These are phyloP conservation scores for Spongospora subterranea DNA, from an alignment of 208 protist genomes.

Conservation along the genomic window DNA sequence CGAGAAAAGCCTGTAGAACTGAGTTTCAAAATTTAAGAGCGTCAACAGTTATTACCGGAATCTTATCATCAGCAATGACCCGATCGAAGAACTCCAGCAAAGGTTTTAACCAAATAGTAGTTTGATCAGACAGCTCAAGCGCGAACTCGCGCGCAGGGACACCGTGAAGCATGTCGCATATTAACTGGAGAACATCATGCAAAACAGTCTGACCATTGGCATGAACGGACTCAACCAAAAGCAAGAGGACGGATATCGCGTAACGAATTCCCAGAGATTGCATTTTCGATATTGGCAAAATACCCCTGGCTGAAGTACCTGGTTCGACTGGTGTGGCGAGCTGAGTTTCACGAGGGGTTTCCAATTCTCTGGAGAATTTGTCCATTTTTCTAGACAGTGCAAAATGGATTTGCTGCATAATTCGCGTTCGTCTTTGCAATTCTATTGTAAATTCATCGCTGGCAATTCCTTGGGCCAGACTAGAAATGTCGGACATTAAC, in stretches of 20 bases:
- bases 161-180: background rate
- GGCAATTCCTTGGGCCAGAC: background rate
- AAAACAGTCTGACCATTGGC: background rate
- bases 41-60: too few species aligned
- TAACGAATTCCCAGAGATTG: constrained; percentile 13
- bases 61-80: background rate
- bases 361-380: background rate
- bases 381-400: background rate
- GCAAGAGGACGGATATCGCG: constrained; percentile 1
- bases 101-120: background rate
- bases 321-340: too few species aligned
- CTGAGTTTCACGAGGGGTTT: background rate
- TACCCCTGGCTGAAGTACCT: background rate
- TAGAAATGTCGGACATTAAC: constrained; percentile 4
- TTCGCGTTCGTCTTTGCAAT: background rate
- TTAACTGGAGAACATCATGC: background rate
- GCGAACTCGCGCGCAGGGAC: background rate
- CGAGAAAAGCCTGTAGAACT: too few species aligned
- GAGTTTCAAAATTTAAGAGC: too few species aligned
- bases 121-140: background rate
- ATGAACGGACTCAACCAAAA: constrained; percentile 38
- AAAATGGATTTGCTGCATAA: background rate
- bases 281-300: too few species aligned
- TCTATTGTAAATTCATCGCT: background rate
- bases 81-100: constrained; percentile 2